Evolutionary conservation across 2,329 filamentous ascomycete genomes (phyloP).

Genomic region (Cordyceps cicadae): DNA sequence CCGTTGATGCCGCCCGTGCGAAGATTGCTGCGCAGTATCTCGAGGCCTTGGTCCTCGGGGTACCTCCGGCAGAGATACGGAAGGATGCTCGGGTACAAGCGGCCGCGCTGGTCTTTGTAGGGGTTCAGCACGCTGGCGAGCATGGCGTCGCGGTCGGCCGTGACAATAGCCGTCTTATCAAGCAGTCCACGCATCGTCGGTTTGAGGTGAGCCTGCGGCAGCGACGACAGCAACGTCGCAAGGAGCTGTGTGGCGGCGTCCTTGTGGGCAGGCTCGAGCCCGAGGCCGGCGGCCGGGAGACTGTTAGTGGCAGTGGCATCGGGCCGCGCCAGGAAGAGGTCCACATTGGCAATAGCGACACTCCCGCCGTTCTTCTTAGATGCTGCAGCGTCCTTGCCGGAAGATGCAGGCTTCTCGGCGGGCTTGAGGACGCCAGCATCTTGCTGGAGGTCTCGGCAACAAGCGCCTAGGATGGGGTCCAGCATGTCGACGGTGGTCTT

Average conservation of each 20-base stretch:
- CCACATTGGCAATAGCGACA: conserved; percentile 49
- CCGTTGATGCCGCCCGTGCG: conserved; percentile 27
- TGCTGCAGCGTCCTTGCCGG: conserved; percentile 17
- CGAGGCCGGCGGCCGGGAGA: conserved; percentile 18
- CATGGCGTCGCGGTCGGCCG: conserved; percentile 62
- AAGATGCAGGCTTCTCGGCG: conserved; percentile 24
- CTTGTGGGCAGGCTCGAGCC: conserved; percentile 38
- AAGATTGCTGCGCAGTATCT: conserved; percentile 59
- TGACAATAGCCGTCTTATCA: conserved; percentile 73
- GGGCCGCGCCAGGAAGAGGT: conserved; percentile 53
- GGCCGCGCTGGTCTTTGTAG: conserved; percentile 53
- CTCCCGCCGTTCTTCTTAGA: conserved; percentile 29
- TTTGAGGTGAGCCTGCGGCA: conserved; percentile 61
- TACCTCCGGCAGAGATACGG: conserved; percentile 67
- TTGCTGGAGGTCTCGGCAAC: conserved; percentile 65
- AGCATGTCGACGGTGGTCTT: conserved; percentile 59
- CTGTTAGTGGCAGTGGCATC: conserved; percentile 23
- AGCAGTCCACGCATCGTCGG: conserved; percentile 64
- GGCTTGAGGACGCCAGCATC: conserved; percentile 40
- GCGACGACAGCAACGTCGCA: conserved; percentile 48
- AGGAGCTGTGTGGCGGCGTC: conserved; percentile 55
- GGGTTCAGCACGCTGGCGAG: conserved; percentile 76
- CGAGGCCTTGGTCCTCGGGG: conserved; percentile 55
- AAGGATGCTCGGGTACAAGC: conserved; percentile 64
- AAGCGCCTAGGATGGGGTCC: conserved; percentile 52